phyloP scores from a whole-genome alignment of 331 rosid species.

The Prunus yedoensis region DNA sequence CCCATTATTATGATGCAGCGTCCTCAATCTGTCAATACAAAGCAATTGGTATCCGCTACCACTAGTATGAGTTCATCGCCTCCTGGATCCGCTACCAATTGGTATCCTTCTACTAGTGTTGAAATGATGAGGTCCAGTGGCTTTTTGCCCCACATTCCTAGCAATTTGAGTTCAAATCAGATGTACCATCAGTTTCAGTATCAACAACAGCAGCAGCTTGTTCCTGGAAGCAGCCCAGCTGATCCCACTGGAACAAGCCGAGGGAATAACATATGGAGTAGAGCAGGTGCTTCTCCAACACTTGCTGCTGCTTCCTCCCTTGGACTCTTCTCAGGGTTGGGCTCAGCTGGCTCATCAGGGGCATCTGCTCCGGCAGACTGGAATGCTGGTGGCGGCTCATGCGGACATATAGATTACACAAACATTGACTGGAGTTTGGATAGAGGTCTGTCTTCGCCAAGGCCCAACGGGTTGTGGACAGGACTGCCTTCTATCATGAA shows the following conservation, averaged over 20 bases:
- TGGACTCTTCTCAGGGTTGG: slow-evolving; percentile 83
- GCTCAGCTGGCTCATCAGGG: slow-evolving; percentile 75
- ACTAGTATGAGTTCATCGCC: slow-evolving; percentile 77
- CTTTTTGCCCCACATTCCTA: slow-evolving; percentile 58
- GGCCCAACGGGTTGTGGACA: slow-evolving; percentile 60
- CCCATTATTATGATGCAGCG: slow-evolving; percentile 76
- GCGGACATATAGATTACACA: slow-evolving; percentile 62
- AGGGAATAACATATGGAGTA: slow-evolving; percentile 65
- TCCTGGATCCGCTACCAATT: slow-evolving; percentile 59
- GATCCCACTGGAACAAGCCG: slow-evolving; percentile 55
- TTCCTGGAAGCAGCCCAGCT: slow-evolving; percentile 44
- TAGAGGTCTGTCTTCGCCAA: slow-evolving; percentile 50
- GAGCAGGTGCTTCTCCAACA: slow-evolving; percentile 61
- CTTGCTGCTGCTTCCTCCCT: slow-evolving; percentile 89
- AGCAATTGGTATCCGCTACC: slow-evolving; percentile 46
- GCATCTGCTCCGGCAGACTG: slow-evolving; percentile 81
- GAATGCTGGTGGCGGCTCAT: slow-evolving; percentile 75
- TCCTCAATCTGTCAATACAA: slow-evolving; percentile 66
- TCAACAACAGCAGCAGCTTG: slow-evolving; percentile 59
- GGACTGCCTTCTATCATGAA: slow-evolving; percentile 65
- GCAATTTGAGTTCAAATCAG: slow-evolving; percentile 56
- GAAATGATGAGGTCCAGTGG: slow-evolving; percentile 65
- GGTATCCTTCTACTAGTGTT: slow-evolving; percentile 61
- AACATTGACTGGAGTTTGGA: slow-evolving; percentile 92
- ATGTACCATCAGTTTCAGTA: slow-evolving; percentile 76